Evolutionary conservation across 352 stramenopile genomes (phyloP).

Genomic region (Globisporangium echinulatum): DNA sequence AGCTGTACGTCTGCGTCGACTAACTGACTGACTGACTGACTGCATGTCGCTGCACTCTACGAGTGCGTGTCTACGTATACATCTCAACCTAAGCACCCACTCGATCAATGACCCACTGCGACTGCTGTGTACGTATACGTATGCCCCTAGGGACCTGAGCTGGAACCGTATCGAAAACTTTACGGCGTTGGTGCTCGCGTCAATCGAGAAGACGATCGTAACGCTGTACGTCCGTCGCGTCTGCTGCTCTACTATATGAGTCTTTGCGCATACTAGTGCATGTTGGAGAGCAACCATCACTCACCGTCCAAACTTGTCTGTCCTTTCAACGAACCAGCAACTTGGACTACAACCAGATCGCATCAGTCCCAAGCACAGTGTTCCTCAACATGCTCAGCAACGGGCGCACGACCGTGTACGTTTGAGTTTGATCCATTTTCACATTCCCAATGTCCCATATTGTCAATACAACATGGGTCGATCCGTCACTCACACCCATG

Average conservation of each 20-base stretch:
- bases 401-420: conserved; percentile 44
- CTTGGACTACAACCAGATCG: conserved; percentile 55
- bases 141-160: conserved; percentile 35
- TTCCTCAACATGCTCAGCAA: conserved; percentile 40
- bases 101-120: too few species aligned
- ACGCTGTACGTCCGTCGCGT: conserved; percentile 27
- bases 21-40: conserved; percentile 2
- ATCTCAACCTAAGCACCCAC: too few species aligned
- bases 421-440: too few species aligned
- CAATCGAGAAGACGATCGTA: conserved; percentile 38
- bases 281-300: too few species aligned
- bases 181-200: conserved; percentile 35
- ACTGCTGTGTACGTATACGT: too few species aligned
- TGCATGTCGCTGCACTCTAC: not conserved
- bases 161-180: conserved; percentile 57
- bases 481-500: not conserved
- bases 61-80: too few species aligned
- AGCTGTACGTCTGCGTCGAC: conserved; percentile 23
- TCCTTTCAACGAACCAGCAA: conserved; percentile 20
- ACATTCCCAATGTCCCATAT: too few species aligned
- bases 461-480: too few species aligned
- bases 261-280: not conserved
- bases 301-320: not conserved
- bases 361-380: conserved; percentile 45
- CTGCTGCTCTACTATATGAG: not conserved